Evolutionary conservation across 805 yeast genomes (phyloP), one percentile per base, ranked within the genome.

Genomic region (Ogataea populi-albae): DNA sequence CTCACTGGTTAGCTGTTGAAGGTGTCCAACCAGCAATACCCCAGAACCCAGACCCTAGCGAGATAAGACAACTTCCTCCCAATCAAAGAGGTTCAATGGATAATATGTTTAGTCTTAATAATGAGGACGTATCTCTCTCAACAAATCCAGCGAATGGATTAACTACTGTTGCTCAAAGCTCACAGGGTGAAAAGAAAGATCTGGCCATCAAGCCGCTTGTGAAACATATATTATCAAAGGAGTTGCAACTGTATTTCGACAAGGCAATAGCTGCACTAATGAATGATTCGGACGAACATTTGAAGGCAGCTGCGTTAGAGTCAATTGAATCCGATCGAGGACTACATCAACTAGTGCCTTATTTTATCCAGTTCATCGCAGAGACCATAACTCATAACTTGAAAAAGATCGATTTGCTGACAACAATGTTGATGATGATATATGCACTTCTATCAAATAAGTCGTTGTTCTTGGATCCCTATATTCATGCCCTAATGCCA

Each of bases 11-110:
- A 21, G 98, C 98, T 0, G 86, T 93, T 35, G 99, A 93, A 62
- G 99, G 99, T 39, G 95, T 93, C 6, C 99, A 93, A 57, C 98
- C 99, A 1, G 81, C 93, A 21, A 91, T 93, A 37, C 95, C 97
- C 2, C 98, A 94, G 62, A 93, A 93, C 64, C 99, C 99, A 17
- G 73, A 81, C 32, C 75, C 80, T 15, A 71, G 78, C 33, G 97
- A 89, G 49, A 81, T 91, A 43, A 79, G 80, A 55, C 74, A 77
- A 22, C 64, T 86, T 37, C 85, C 95, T 14, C 87, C 95, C 4
- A 69, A 78, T 19, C 71, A 79, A 27, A 73, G 96, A 49, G 98
- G 97, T 24, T 87, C 96, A 3, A 84, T 80, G 55, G 78, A 78
- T 45, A 68, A 82, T 57, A 37, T 71, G 75, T 69, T 64, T 20